Percentiles rank a stretch among this genome's conserved stretches.
Evolutionary conservation across 78 protist species (phyloP).

Genomic region (Chrysochromulina tobinii): DNA sequence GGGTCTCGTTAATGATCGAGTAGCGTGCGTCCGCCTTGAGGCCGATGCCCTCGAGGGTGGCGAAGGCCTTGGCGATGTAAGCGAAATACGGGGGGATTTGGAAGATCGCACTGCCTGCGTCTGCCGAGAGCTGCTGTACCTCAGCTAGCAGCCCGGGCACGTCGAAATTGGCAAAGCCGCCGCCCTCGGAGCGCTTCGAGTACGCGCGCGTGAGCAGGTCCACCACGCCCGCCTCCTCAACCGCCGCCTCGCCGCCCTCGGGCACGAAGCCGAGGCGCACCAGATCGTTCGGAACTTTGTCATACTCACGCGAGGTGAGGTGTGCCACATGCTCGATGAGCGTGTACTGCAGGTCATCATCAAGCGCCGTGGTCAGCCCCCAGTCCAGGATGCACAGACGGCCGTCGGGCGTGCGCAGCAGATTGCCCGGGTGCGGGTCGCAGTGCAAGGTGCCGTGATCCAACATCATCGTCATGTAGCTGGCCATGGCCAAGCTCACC

Average conservation of each 20-base stretch:
- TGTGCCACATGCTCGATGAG: constrained; percentile 42
- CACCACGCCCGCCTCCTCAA: neutral
- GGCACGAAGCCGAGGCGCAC: constrained; percentile 45
- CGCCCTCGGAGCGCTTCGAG: constrained; percentile 12
- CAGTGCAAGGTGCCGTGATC: constrained; percentile 26
- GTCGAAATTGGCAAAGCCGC: constrained; percentile 40
- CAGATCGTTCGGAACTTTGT: constrained; percentile 18
- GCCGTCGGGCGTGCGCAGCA: constrained; percentile 40
- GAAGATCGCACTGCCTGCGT: neutral
- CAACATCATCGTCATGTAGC: constrained; percentile 45
- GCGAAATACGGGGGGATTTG: constrained; percentile 44
- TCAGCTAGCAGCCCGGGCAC: neutral
- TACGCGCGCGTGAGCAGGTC: neutral
- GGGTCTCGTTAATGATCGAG: neutral
- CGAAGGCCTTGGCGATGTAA: constrained; percentile 36
- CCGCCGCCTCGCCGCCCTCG: neutral
- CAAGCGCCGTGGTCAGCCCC: constrained; percentile 7
- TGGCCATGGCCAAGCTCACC: constrained; percentile 14
- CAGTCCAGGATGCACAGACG: constrained; percentile 48
- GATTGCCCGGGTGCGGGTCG: constrained; percentile 55
- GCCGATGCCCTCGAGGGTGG: constrained; percentile 36
- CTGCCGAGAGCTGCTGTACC: constrained; percentile 31
- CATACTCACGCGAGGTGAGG: constrained; percentile 29
- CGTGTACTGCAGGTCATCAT: constrained; percentile 3
- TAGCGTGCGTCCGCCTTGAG: neutral